These are phyloP conservation scores for Arthrobotrys conoides DNA, from an alignment of 2,329 filamentous ascomycete genomes.

Conservation along the genomic window DNA sequence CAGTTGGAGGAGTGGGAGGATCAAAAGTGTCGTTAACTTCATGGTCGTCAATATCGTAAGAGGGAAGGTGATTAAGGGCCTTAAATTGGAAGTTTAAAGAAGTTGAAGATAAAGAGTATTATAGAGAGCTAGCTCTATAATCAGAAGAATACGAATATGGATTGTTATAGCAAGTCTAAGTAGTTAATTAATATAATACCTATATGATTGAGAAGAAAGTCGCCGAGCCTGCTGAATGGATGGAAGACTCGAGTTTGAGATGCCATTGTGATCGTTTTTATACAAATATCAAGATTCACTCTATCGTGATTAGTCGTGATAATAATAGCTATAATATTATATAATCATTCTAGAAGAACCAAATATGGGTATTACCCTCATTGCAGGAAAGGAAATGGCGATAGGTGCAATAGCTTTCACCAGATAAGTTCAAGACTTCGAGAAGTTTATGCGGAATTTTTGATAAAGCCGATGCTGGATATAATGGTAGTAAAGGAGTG, in stretches of 20 bases:
- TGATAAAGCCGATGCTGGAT: neutral
- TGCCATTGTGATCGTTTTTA: neutral
- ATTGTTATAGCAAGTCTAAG: too few species aligned
- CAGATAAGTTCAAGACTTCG: slow-evolving; percentile 37
- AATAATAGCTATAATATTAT: neutral
- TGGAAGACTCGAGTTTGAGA: neutral
- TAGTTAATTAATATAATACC: neutral
- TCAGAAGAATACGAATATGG: neutral
- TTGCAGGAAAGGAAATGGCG: neutral
- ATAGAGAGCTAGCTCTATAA: neutral
- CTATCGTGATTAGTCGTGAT: neutral
- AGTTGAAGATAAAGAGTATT: neutral
- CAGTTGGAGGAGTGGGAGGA: neutral
- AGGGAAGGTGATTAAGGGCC: neutral
- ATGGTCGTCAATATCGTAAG: slow-evolving; percentile 1
- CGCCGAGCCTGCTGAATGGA: neutral
- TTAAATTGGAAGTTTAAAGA: neutral
- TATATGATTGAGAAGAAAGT: neutral
- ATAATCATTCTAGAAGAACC: neutral
- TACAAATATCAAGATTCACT: neutral
- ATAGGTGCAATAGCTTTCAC: neutral
- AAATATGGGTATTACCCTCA: neutral
- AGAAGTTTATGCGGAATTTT: slow-evolving; percentile 19
- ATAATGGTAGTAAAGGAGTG: neutral
- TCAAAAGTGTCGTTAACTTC: slow-evolving; percentile 20